Conservation (phyloP, 75 land plant genomes). For the Pinus taeda region DNA sequence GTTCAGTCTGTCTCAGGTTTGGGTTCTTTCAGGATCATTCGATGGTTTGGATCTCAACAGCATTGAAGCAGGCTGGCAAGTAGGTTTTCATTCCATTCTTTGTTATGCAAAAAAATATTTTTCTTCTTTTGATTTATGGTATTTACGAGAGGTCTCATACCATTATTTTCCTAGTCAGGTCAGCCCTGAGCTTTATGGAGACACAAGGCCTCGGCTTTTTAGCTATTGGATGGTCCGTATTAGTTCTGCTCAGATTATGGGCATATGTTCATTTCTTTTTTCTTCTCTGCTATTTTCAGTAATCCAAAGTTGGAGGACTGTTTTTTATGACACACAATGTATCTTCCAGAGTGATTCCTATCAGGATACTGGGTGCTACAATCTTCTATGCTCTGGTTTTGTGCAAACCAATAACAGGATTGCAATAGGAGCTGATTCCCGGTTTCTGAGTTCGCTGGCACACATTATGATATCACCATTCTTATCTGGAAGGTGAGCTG, state of each 20-base stretch:
- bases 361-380: slow-evolving; percentile 92
- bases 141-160: slow-evolving; percentile 26
- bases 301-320: slow-evolving; percentile 85
- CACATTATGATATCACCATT: slow-evolving; percentile 81
- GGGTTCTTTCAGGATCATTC: slow-evolving; percentile 71
- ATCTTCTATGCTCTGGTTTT: slow-evolving; percentile 89
- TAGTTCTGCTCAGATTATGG: slow-evolving; percentile 75
- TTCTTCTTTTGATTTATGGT: not conserved
- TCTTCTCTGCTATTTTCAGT: slow-evolving; percentile 16
- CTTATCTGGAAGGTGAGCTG: slow-evolving; percentile 78
- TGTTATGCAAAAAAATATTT: too few species aligned
- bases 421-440: slow-evolving; percentile 88
- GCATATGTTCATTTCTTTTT: slow-evolving; percentile 16
- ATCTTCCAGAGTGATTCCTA: slow-evolving; percentile 77
- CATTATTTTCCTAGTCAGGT: slow-evolving; percentile 76
- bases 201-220: slow-evolving; percentile 77
- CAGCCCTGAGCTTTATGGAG: slow-evolving; percentile 89
- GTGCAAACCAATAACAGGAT: slow-evolving; percentile 81
- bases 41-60: slow-evolving; percentile 81
- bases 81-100: slow-evolving; percentile 18
- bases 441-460: slow-evolving; percentile 43
- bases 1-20: slow-evolving; percentile 81
- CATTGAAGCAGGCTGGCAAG: slow-evolving; percentile 99
- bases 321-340: slow-evolving; percentile 3
- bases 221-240: slow-evolving; percentile 95